Percentiles rank a stretch among this genome's conserved stretches.
Conservation (phyloP, 176 grass and related monocot genomes). For the Leersia perrieri region DNA sequence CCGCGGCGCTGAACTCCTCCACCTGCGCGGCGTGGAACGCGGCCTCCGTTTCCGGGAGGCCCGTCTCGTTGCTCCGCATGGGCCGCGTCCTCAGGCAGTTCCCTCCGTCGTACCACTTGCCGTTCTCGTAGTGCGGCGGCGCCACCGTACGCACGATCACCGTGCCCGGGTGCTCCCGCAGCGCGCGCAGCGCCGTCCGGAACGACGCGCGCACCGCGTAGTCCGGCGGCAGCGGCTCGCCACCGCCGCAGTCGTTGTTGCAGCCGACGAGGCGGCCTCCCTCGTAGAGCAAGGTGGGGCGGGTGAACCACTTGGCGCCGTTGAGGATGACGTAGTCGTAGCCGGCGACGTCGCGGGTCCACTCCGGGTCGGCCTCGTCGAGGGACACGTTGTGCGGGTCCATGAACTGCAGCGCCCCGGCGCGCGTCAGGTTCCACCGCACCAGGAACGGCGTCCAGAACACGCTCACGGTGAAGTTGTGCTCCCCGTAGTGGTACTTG, state of each 20-base stretch:
- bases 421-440: slow-evolving; percentile 34
- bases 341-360: slow-evolving; percentile 13
- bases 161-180: slow-evolving; percentile 23
- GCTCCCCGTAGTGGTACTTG: slow-evolving; percentile 32
- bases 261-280: slow-evolving; percentile 36
- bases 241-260: slow-evolving; percentile 29
- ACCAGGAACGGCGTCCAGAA: slow-evolving; percentile 73
- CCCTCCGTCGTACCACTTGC: slow-evolving; percentile 50
- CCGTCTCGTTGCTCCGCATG: slow-evolving; percentile 13
- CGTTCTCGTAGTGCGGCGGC: slow-evolving; percentile 61
- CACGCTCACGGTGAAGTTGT: slow-evolving; percentile 53
- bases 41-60: slow-evolving; percentile 29
- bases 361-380: slow-evolving; percentile 55
- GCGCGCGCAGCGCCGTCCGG: slow-evolving; percentile 43
- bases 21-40: slow-evolving; percentile 56
- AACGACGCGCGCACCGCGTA: slow-evolving; percentile 36
- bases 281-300: slow-evolving; percentile 51
- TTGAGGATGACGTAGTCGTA: slow-evolving; percentile 72
- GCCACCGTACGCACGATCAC: slow-evolving; percentile 48
- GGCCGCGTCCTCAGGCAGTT: slow-evolving; percentile 53
- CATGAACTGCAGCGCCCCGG: slow-evolving; percentile 49
- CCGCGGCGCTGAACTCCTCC: slow-evolving; percentile 37
- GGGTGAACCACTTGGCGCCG: slow-evolving; percentile 62
- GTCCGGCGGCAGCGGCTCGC: neutral
- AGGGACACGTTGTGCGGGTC: slow-evolving; percentile 75